Evolutionary conservation across 2,329 filamentous ascomycete species (phyloP), one percentile per base, ranked within the genome.

Genomic region (Calonectria pseudoreteaudii): DNA sequence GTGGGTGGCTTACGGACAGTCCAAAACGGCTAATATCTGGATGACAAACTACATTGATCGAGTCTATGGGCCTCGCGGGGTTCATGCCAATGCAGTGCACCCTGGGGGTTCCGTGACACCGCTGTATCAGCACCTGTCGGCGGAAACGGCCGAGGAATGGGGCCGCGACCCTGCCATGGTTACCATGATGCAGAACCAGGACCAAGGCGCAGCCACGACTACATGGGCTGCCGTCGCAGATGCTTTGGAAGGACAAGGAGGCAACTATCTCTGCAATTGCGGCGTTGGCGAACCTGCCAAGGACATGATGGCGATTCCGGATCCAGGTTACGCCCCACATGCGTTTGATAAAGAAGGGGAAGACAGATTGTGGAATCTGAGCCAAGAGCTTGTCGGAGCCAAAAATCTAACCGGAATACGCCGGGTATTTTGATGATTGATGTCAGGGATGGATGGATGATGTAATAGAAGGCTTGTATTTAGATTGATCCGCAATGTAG

Each of bases 121-220:
- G 18, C 67, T 75, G 14, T 53, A 67, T 26, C 56, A 52, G 28
- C 28, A 70, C 36, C 34, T 66, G 36, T 28, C 60, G 11, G 13
- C 50, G 11, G 70, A 70, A 8, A 70, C 68, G 41, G 9, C 47
- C 14, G n/a, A 58, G 14, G 20, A 50, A 38, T 75, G 70, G 70
- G 34, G 34, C 4, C 52, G 31, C 14, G 70, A 72, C 28, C 62
- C 68, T 23, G 44, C 41, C 31, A 71, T 73, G 53, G 56, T 53
- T 20, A 47, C 26, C 16, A 53, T 38, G 23, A 66, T 76, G 53
- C 50, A 62, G 34, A 30, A 31, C 11, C 49, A 52, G 14, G 68
- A 81, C 31, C 88, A 90, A 76, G 88, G 88, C 2, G 88, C 88
- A 26, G 86, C 88, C 0, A 89, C 88, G 13, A 83, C 83, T 4